Evolutionary conservation across 495 filamentous ascomycete genomes (phyloP).

Genomic region (Penicillium macrosclerotiorum): DNA sequence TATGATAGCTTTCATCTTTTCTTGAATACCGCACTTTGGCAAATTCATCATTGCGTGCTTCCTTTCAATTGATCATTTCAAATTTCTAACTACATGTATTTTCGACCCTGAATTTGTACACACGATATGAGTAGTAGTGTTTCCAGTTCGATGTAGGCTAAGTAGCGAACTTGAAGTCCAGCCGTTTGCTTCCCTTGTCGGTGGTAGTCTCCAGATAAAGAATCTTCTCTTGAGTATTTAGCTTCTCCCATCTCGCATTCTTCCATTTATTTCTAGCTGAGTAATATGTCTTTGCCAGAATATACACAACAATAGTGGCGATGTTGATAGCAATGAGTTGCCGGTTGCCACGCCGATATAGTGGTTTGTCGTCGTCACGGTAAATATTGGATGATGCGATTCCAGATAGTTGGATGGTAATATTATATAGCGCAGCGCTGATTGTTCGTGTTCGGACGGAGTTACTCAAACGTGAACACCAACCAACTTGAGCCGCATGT

Average conservation of each 20-base stretch:
- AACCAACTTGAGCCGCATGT: conserved; percentile 31
- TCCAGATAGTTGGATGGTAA: conserved; percentile 44
- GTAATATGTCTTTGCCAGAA: conserved; percentile 40
- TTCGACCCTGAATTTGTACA: neutral
- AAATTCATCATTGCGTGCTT: too few species aligned
- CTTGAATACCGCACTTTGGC: too few species aligned
- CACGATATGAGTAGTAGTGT: neutral
- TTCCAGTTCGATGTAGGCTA: too few species aligned
- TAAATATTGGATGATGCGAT: conserved; percentile 57
- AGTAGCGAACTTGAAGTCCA: conserved; percentile 39
- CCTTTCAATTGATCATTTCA: too few species aligned
- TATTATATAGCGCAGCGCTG: conserved; percentile 55
- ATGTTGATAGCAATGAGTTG: conserved; percentile 45
- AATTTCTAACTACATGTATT: too few species aligned
- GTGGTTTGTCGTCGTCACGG: conserved; percentile 54
- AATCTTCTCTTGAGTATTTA: conserved; percentile 20
- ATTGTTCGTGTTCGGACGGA: conserved; percentile 53
- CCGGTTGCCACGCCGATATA: conserved; percentile 51
- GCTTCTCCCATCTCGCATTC: conserved; percentile 14
- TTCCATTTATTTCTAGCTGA: conserved; percentile 31
- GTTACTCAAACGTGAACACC: conserved; percentile 49
- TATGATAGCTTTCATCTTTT: too few species aligned
- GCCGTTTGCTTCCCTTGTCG: conserved; percentile 37
- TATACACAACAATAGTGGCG: conserved; percentile 38
- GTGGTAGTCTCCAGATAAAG: conserved; percentile 31